Evolutionary conservation across 257 asterid genomes (phyloP), one percentile per base, ranked within the genome.

Genomic region (Solanum peruvianum): DNA sequence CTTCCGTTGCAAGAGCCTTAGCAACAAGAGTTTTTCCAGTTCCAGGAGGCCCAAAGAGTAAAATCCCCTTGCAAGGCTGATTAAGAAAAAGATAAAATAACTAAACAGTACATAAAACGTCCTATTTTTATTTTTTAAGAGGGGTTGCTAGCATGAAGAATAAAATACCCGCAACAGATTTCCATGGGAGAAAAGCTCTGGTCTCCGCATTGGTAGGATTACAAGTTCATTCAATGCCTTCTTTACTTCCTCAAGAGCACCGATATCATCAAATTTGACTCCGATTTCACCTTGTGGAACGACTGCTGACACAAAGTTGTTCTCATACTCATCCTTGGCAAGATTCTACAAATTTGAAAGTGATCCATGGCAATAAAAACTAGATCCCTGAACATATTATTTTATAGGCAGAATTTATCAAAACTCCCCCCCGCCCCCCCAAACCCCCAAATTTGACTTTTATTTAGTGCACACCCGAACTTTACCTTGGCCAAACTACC

Each of bases 41-140:
- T 86, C 99, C 99, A 44, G 99, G 99, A 83, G 99, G 99, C 18
- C 99, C 99, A 89, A 97, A 96, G 69, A 97, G 99, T 89, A 97
- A 92, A 87, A 97, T 93, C 39, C 99, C 99, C 92, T 97, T 97
- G 98, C 99, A 97, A 88, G 99, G 99, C 99, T 97, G 95, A 90
- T 20, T 58, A 86, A 77, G 77, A 67, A 27, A 82, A 83, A 47
- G 13, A 58, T 80, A 87, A 45, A 87, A 47, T 45, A 60, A 81
- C n/a, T 77, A 12, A 85, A 56, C 37, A 67, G 70, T 88, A 87
- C 69, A 67, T 47, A 81, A 81, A 81, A 49, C 69, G 6, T 27
- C 66, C 67, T 45, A 5, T 47, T 78, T 45, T 47, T 29, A 18
- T 77, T 44, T 29, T 47, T 52, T 45, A 86, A 27, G 73, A 42